These are phyloP conservation scores for Boletales sp. DNA, from an alignment of 768 basidiomycete species.

Conservation along the genomic window DNA sequence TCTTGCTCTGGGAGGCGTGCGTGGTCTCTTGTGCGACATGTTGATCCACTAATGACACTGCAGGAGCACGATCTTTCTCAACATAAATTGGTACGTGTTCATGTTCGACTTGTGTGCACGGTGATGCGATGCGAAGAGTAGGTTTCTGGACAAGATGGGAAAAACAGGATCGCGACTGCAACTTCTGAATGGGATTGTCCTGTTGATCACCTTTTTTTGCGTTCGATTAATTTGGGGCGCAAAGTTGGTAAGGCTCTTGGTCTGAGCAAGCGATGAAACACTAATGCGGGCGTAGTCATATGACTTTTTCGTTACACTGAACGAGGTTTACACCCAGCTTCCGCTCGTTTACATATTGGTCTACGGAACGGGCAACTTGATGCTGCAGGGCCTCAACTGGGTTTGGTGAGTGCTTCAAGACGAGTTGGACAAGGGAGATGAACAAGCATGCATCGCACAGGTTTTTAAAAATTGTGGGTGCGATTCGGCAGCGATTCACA, in stretches of 20 bases:
- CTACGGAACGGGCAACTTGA: constrained; percentile 56
- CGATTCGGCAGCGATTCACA: constrained; percentile 60
- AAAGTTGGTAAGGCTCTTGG: constrained; percentile 29
- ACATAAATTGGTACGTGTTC: constrained; percentile 72
- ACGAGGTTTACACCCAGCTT: constrained; percentile 50
- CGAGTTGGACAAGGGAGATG: neutral
- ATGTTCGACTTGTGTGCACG: neutral
- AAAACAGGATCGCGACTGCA: constrained; percentile 67
- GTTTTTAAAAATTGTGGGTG: constrained; percentile 72
- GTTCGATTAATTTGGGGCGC: constrained; percentile 73
- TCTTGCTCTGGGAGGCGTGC: constrained; percentile 79
- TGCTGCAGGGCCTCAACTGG: constrained; percentile 73
- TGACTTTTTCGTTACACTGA: constrained; percentile 61
- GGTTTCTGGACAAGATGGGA: constrained; percentile 76
- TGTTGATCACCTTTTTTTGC: constrained; percentile 66
- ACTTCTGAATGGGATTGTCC: constrained; percentile 64
- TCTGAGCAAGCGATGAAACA: neutral
- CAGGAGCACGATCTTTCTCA: constrained; percentile 83
- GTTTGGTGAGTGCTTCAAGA: constrained; percentile 55
- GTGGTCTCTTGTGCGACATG: constrained; percentile 17
- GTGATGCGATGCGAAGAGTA: constrained; percentile 20
- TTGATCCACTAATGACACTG: constrained; percentile 4
- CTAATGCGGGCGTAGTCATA: constrained; percentile 47
- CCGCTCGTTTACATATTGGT: constrained; percentile 47
- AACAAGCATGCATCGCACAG: constrained; percentile 22